Base-by-base conservation (phyloP, 1,139 yeast species). In the Blastobotrys ciferrii region DNA sequence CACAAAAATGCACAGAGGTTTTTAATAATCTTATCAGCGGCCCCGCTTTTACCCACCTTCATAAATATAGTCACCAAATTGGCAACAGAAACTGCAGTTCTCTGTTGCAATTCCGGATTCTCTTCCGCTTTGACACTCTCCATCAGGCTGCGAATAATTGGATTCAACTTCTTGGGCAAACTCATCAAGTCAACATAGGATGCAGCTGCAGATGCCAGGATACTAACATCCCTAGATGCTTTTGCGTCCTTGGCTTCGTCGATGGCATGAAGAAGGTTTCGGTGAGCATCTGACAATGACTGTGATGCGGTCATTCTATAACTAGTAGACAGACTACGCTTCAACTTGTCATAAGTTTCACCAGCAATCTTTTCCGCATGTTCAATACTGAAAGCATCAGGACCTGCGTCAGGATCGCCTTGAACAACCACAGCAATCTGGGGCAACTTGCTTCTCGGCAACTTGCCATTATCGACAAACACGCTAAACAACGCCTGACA, bases 321-420 rank as follows among this genome's bases (percentile, higher is more conserved):
- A 2, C 88, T 76, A 2, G 96, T 81, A n/a, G 85, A 74, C 59
- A 94, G 70, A 7, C 76, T 64, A 52, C 80, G 80, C 56, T 81
- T 72, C 56, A 89, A 69, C 61, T 84, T 85, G 15, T 78, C 80
- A 64, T 80, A 88, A 4, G 82, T 78, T 45, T 83, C 88, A 45
- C 73, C 72, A 30, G 84, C 73, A 6, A 91, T 77, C 56, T 79
- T 78, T 52, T 84, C 85, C 0, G 97, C 98, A 57, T 80, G 80
- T 38, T 78, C 85, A 43, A 92, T 66, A 9, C 88, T 80, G 67
- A 94, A 94, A 0, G 98, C 98, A 58, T 84, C 91, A 0, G 96
- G 91, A 1, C 97, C 98, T 3, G 98, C 96, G 54, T 87, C 96
- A 1, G 82, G 75, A 63, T 92, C 98, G 32, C 98, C 98, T 65